Evolutionary conservation across 495 filamentous ascomycete species (phyloP), one percentile per base, ranked within the genome.

Genomic region (Hyaloscypha finlandica): DNA sequence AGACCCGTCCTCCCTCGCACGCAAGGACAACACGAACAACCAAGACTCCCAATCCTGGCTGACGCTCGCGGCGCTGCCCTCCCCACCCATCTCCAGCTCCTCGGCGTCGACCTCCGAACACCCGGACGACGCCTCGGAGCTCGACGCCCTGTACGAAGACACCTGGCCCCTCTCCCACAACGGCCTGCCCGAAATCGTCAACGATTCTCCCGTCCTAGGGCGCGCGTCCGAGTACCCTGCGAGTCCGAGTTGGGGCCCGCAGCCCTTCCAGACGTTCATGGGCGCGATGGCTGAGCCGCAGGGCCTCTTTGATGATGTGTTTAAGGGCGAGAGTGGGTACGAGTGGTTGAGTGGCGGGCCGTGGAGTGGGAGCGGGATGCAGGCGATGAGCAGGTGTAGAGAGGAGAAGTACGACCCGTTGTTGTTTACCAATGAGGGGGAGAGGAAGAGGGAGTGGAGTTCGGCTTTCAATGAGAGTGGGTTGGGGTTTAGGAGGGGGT

Each of bases 231-330:
- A 51, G 20, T 70, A 65, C 35, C 67, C 67, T 0, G 55, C 67
- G 22, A 64, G 53, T 59, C 62, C 68, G 42, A 25, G 48, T 4
- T 70, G 68, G 68, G 68, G 68, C 12, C 68, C 65, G 3, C 71
- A 73, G 51, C 67, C 68, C 9, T 73, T 73, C 39, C 69, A 69
- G 30, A 71, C 72, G 14, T 70, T 70, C 42, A 71, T 71, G 67
- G 72, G 72, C 11, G 65, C 74, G 5, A 71, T 70, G 59, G 69
- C 68, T 51, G 77, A 80, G 55, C 59, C 75, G 30, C 77, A 77
- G 6, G 42, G 42, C 9, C 42, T 48, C 16, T 80, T 78, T 59
- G 78, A 81, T 45, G 74, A 78, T 55, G 69, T 75, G 8, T 83
- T 82, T 68, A 77, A 79, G 52, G 70, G 74, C 9, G 77, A 81